Conservation (phyloP, 805 yeast species). For the Metschnikowia lunata region DNA sequence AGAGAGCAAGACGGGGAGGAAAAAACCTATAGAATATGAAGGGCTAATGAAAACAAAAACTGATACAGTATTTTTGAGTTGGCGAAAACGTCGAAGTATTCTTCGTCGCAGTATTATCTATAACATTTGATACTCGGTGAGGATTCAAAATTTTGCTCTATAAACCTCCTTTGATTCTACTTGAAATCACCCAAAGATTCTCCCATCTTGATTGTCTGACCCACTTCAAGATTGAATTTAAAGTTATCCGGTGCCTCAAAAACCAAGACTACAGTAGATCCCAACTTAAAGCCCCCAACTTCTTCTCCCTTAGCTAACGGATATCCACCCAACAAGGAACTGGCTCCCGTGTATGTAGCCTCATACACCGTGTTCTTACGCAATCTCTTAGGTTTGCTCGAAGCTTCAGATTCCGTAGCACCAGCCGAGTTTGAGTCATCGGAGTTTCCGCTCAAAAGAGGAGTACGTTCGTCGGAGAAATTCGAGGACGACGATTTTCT, state of each 20-base stretch:
- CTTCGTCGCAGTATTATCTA: no score
- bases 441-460: constrained; percentile 22
- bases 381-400: constrained; percentile 30
- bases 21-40: no score
- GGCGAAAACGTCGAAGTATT: no score
- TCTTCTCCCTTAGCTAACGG: constrained; percentile 91
- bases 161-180: neutral
- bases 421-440: constrained; percentile 8
- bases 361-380: constrained; percentile 84
- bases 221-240: constrained; percentile 61
- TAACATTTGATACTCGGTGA: no score
- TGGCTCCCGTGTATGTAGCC: constrained; percentile 84
- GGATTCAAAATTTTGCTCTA: no score
- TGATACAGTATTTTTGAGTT: no score
- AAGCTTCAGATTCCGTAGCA: constrained; percentile 5
- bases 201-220: constrained; percentile 84
- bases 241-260: constrained; percentile 91
- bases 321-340: constrained; percentile 71
- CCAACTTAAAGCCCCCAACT: constrained; percentile 95
- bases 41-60: no score
- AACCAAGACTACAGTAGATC: constrained; percentile 93
- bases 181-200: constrained; percentile 59
- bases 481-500: constrained; percentile 12
- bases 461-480: constrained; percentile 25
- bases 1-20: no score